phyloP scores from a whole-genome alignment of 2,329 filamentous ascomycete species.

The Colletotrichum cordylinicola region DNA sequence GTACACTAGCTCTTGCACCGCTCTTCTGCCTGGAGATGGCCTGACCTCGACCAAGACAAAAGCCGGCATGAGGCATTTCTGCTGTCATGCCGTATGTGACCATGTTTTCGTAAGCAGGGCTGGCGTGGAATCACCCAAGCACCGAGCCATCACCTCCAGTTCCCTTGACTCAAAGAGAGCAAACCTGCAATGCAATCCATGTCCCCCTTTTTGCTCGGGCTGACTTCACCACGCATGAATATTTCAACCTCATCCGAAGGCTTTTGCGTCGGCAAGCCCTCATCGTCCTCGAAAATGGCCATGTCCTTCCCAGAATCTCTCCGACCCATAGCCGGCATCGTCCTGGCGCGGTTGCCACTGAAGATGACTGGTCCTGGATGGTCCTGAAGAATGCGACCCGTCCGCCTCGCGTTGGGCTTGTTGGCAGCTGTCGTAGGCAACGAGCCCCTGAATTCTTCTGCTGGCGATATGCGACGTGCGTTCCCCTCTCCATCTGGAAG shows the following conservation, averaged over 20 bases:
- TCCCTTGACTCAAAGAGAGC: constrained; percentile 88
- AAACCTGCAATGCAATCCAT: constrained; percentile 91
- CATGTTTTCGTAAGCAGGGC: not conserved
- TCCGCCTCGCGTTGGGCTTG: constrained; percentile 43
- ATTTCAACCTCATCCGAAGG: constrained; percentile 67
- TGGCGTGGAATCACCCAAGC: not conserved
- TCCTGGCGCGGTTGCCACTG: constrained; percentile 42
- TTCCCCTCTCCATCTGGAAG: constrained; percentile 58
- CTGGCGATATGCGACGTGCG: constrained; percentile 30
- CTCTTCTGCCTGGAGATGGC: not conserved
- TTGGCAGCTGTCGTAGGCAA: constrained; percentile 38
- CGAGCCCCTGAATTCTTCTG: constrained; percentile 34
- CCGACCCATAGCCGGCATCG: constrained; percentile 41
- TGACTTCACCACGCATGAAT: constrained; percentile 74
- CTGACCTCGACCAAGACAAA: not conserved
- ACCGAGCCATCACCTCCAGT: constrained; percentile 69
- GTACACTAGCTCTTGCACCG: not conserved
- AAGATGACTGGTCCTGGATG: constrained; percentile 38
- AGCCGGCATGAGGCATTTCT: not conserved
- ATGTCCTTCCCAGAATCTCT: constrained; percentile 37
- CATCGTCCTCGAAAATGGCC: constrained; percentile 60
- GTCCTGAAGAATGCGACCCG: constrained; percentile 46
- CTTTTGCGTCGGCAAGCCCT: constrained; percentile 29
- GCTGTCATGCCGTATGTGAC: not conserved
- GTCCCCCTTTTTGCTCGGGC: constrained; percentile 78